These are phyloP conservation scores for Kwoniella sp. DNA, from an alignment of 768 basidiomycete species.

Conservation along the genomic window DNA sequence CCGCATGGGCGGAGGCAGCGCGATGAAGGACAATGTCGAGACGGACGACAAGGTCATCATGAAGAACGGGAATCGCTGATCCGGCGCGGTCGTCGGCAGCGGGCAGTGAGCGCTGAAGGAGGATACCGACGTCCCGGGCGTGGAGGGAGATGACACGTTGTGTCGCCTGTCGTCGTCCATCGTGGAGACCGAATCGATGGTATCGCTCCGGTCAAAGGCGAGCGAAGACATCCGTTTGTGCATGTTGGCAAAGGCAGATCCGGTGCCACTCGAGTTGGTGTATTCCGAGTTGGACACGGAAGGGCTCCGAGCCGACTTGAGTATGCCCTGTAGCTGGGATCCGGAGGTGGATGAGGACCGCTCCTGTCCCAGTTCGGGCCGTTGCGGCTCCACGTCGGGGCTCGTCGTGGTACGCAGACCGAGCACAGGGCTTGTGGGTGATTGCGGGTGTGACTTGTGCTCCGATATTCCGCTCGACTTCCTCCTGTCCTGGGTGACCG, in stretches of 20 bases:
- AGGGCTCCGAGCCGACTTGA: slow-evolving; percentile 5
- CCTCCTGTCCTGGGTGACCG: background rate
- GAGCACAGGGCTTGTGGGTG: background rate
- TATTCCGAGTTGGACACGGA: slow-evolving; percentile 13
- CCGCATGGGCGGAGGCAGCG: slow-evolving; percentile 32
- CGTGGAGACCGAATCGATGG: slow-evolving; percentile 12
- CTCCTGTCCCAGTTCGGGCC: background rate
- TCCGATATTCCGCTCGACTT: background rate
- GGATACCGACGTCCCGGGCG: slow-evolving; percentile 38
- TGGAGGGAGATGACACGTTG: slow-evolving; percentile 7
- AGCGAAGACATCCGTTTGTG: slow-evolving; percentile 21
- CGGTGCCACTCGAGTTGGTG: slow-evolving; percentile 9
- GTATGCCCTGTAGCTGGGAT: slow-evolving; percentile 4
- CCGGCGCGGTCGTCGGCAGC: slow-evolving; percentile 16
- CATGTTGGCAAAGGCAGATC: slow-evolving; percentile 11
- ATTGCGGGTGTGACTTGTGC: background rate
- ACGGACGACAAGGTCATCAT: slow-evolving; percentile 32
- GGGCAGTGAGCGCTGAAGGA: slow-evolving; percentile 35
- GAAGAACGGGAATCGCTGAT: slow-evolving; percentile 34
- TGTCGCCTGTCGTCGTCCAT: background rate
- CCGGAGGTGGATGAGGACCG: background rate
- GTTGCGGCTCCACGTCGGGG: background rate
- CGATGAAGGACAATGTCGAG: slow-evolving; percentile 39
- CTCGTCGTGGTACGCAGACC: background rate
- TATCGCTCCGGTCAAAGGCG: slow-evolving; percentile 24